Percentiles rank a stretch among this genome's conserved stretches.
phyloP scores from a whole-genome alignment of 2,329 filamentous ascomycete species.

The Diaporthe amygdali region DNA sequence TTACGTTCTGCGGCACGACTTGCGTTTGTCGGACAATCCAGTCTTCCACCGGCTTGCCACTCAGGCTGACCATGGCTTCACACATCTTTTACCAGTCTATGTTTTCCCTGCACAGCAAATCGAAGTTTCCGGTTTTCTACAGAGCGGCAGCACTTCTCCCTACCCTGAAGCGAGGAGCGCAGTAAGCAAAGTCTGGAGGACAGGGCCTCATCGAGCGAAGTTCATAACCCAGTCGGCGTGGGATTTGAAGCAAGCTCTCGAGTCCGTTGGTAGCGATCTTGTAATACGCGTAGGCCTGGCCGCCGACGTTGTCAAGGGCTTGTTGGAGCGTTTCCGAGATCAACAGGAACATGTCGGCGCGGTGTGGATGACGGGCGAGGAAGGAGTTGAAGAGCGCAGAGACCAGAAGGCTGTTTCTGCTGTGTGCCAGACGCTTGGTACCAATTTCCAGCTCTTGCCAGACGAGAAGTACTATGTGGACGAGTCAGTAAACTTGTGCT shows the following conservation, averaged over 20 bases:
- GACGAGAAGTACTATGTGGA: slow-evolving; percentile 84
- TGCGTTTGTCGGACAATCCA: slow-evolving; percentile 77
- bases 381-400: slow-evolving; percentile 70
- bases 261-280: slow-evolving; percentile 64
- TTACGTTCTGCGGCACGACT: slow-evolving; percentile 75
- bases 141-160: slow-evolving; percentile 58
- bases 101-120: slow-evolving; percentile 73
- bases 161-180: slow-evolving; percentile 72
- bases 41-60: slow-evolving; percentile 65
- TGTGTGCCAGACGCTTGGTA: slow-evolving; percentile 55
- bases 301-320: slow-evolving; percentile 61
- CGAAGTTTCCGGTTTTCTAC: slow-evolving; percentile 77
- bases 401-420: slow-evolving; percentile 64
- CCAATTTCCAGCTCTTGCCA: slow-evolving; percentile 68
- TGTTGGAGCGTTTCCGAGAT: slow-evolving; percentile 56
- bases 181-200: slow-evolving; percentile 74
- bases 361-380: slow-evolving; percentile 77
- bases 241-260: slow-evolving; percentile 70
- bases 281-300: slow-evolving; percentile 67
- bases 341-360: slow-evolving; percentile 57
- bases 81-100: slow-evolving; percentile 75
- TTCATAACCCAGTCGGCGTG: slow-evolving; percentile 77
- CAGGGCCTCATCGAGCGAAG: slow-evolving; percentile 72
- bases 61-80: slow-evolving; percentile 57
- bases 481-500: slow-evolving; percentile 63